Evolutionary conservation across 1,284 basidiomycete genomes (phyloP).

Genomic region (Quambalaria eucalypti): DNA sequence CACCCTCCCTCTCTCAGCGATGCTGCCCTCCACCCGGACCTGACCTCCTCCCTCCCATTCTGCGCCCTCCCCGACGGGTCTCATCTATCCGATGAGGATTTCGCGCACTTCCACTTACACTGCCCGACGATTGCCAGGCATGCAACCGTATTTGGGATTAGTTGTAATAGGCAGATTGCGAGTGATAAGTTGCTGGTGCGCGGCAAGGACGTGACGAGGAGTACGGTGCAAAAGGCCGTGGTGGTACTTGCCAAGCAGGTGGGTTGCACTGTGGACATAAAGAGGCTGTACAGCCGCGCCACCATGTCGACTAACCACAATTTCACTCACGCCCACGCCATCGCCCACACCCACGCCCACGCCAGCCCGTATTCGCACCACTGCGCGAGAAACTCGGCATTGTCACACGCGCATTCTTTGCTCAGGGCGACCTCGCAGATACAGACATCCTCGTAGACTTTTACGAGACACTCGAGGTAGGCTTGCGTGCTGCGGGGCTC

Average conservation of each 20-base stretch:
- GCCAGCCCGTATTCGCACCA: slow-evolving; percentile 45
- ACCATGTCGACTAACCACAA: no score
- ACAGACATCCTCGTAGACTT: slow-evolving; percentile 44
- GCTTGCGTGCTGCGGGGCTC: slow-evolving; percentile 25
- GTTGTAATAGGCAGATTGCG: slow-evolving; percentile 82
- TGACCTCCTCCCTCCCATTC: slow-evolving; percentile 64
- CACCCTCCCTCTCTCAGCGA: slow-evolving; percentile 14
- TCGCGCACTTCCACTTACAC: slow-evolving; percentile 83
- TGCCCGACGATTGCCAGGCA: slow-evolving; percentile 9
- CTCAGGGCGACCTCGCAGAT: slow-evolving; percentile 41
- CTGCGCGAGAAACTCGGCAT: slow-evolving; percentile 84
- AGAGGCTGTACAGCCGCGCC: neutral
- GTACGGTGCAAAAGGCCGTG: slow-evolving; percentile 94
- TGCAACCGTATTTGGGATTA: slow-evolving; percentile 28
- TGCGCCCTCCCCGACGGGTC: slow-evolving; percentile 95
- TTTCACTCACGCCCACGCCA: slow-evolving; percentile 8
- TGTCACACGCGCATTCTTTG: slow-evolving; percentile 58
- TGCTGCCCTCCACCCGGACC: slow-evolving; percentile 10
- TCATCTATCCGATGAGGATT: slow-evolving; percentile 87
- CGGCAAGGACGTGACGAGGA: slow-evolving; percentile 79
- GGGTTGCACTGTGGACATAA: slow-evolving; percentile 16
- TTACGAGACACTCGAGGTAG: slow-evolving; percentile 41
- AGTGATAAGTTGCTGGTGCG: slow-evolving; percentile 71
- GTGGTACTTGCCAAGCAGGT: slow-evolving; percentile 67
- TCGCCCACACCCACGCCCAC: no score